A percentile compares a stretch with the other conserved stretches of the same genome.
Conservation (phyloP, 305 asterid genomes). For the Fraxinus paxiana region DNA sequence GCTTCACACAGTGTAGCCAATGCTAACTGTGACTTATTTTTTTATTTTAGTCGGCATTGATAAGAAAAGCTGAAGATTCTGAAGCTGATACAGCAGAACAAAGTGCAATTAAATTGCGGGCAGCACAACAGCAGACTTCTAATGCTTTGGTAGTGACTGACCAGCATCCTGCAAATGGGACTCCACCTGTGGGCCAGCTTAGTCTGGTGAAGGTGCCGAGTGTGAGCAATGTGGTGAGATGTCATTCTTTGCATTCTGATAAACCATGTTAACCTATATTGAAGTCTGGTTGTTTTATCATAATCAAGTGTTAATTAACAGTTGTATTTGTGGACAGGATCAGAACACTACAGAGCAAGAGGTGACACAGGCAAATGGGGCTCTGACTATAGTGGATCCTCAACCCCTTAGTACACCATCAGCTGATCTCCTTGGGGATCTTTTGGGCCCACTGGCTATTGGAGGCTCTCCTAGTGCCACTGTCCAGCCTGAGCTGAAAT, state of each 20-base stretch:
- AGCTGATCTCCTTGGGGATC: constrained; percentile 91
- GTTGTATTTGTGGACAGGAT: constrained; percentile 37
- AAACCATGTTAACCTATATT: constrained; percentile 14
- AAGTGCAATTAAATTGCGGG: constrained; percentile 87
- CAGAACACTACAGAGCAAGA: constrained; percentile 44
- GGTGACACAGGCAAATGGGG: constrained; percentile 64
- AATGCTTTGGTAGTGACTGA: constrained; percentile 76
- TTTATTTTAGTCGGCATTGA: constrained; percentile 62
- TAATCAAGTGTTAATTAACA: constrained; percentile 24
- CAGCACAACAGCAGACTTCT: constrained; percentile 75
- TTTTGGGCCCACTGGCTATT: constrained; percentile 80
- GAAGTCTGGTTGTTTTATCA: constrained; percentile 9
- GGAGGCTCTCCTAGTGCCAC: constrained; percentile 61
- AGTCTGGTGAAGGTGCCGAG: constrained; percentile 77
- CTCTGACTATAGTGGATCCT: constrained; percentile 75
- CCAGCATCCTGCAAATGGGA: constrained; percentile 71
- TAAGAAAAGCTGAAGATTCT: constrained; percentile 78
- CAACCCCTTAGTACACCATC: constrained; percentile 67
- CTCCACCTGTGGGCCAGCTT: constrained; percentile 59
- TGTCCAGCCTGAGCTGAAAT: constrained; percentile 46
- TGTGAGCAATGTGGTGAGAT: constrained; percentile 54
- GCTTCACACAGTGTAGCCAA: neutral
- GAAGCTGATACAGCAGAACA: constrained; percentile 97
- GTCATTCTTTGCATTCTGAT: constrained; percentile 26
- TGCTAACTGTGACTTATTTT: constrained; percentile 21